Evolutionary conservation across 1,139 yeast species (phyloP).

Genomic region (Blastobotrys serpentis): DNA sequence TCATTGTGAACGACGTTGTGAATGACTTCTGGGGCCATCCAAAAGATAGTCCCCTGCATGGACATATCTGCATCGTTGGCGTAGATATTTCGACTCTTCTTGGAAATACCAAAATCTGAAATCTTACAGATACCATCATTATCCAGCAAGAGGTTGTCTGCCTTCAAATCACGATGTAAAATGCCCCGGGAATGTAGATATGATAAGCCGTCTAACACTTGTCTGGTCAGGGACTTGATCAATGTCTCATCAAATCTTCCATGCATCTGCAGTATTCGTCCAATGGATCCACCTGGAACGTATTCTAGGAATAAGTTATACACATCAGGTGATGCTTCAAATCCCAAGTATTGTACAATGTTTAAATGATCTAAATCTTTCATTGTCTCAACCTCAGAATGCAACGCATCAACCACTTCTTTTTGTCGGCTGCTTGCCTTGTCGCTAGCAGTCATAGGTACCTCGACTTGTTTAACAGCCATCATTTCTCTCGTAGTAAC

Average conservation of each 20-base stretch:
- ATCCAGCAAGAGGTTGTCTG: slow-evolving; percentile 87
- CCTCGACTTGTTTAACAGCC: slow-evolving; percentile 93
- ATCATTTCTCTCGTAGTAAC: slow-evolving; percentile 98
- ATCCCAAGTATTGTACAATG: slow-evolving; percentile 93
- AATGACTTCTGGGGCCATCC: slow-evolving; percentile 99
- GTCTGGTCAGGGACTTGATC: slow-evolving; percentile 71
- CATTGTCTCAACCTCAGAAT: slow-evolving; percentile 90
- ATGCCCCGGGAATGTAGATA: slow-evolving; percentile 87
- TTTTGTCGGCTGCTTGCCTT: slow-evolving; percentile 44
- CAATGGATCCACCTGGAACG: slow-evolving; percentile 97
- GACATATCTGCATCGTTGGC: slow-evolving; percentile 94
- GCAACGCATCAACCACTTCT: slow-evolving; percentile 77
- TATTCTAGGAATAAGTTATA: slow-evolving; percentile 89
- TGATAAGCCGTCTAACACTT: slow-evolving; percentile 78
- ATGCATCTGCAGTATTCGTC: slow-evolving; percentile 75
- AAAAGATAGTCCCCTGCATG: slow-evolving; percentile 96
- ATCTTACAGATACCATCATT: slow-evolving; percentile 94
- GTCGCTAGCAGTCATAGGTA: slow-evolving; percentile 51
- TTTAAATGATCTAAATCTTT: slow-evolving; percentile 92
- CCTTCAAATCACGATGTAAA: slow-evolving; percentile 91
- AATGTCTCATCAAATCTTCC: slow-evolving; percentile 83
- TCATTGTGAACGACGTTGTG: slow-evolving; percentile 72
- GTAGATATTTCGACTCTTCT: slow-evolving; percentile 80
- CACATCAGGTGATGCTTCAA: slow-evolving; percentile 71
- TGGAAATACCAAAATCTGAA: slow-evolving; percentile 95